Evolutionary conservation across 108 stramenopile genomes (phyloP).

Genomic region (Nitzschia sp.): DNA sequence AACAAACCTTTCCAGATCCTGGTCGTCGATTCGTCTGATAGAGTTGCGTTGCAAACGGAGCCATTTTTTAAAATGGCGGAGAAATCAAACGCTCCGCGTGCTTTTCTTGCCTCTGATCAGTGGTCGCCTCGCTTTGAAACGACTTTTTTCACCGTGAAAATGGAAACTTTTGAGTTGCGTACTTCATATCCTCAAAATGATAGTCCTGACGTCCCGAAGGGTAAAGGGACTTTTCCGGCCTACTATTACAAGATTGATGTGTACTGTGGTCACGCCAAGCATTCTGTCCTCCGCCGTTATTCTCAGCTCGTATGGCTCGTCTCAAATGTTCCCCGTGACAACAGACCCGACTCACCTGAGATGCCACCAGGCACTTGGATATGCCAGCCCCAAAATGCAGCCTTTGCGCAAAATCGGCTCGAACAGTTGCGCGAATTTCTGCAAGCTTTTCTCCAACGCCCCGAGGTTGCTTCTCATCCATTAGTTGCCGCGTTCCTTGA

Average conservation of each 20-base stretch:
- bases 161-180: conserved; percentile 19
- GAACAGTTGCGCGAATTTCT: conserved; percentile 46
- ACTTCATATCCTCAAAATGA: conserved; percentile 1
- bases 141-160: conserved; percentile 36
- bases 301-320: conserved; percentile 47
- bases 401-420: conserved; percentile 42
- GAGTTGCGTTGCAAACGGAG: too few relatives aligned
- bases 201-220: conserved; percentile 1
- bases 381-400: conserved; percentile 38
- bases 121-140: conserved; percentile 53
- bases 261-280: conserved; percentile 29
- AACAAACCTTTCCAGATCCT: not conserved
- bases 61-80: not conserved
- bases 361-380: conserved; percentile 32
- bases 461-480: conserved; percentile 31
- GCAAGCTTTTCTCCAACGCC: conserved; percentile 32
- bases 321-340: conserved; percentile 13
- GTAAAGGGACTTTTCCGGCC: conserved; percentile 41
- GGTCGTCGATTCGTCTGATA: not conserved
- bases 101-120: conserved; percentile 37
- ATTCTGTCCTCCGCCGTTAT: conserved; percentile 40
- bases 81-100: not conserved
- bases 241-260: conserved; percentile 53
- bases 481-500: conserved; percentile 43
- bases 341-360: not conserved